A percentile compares a stretch with the other conserved stretches of the same genome.
Evolutionary conservation across 805 yeast species (phyloP).

Genomic region (Lachancea cidri): DNA sequence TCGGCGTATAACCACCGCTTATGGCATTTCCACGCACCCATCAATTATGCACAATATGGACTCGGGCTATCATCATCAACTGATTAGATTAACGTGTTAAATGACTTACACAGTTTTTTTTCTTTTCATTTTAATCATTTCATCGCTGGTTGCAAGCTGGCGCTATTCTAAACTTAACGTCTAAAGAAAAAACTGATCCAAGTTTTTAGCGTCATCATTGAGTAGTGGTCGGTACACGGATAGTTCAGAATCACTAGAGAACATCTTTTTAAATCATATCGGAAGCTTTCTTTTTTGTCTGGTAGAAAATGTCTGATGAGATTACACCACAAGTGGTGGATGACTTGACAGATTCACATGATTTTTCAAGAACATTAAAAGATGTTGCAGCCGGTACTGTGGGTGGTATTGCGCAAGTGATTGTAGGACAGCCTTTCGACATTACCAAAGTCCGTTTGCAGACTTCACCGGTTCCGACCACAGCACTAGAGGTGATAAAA

Average conservation of each 20-base stretch:
- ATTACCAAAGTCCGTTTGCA: slow-evolving; percentile 91
- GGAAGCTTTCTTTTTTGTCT: no score
- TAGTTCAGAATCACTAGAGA: background rate
- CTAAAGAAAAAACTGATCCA: background rate
- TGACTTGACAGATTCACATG: slow-evolving; percentile 9
- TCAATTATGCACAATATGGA: no score
- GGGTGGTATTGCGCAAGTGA: slow-evolving; percentile 94
- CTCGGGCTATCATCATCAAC: no score
- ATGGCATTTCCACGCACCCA: no score
- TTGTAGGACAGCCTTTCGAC: slow-evolving; percentile 95
- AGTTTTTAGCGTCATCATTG: background rate
- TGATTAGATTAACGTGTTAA: background rate
- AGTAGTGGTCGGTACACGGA: background rate
- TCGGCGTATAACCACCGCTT: no score
- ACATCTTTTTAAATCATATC: background rate
- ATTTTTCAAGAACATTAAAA: slow-evolving; percentile 44
- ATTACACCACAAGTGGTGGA: slow-evolving; percentile 13
- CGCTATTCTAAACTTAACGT: background rate
- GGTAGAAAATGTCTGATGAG: slow-evolving; percentile 10
- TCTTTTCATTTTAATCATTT: no score
- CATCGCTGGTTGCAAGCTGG: background rate
- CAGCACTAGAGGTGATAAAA: slow-evolving; percentile 69
- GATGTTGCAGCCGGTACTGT: slow-evolving; percentile 88
- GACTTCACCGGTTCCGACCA: slow-evolving; percentile 71
- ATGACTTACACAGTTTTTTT: background rate